Base-by-base conservation (phyloP, 768 basidiomycete genomes). In the Termitomyces sp. region DNA sequence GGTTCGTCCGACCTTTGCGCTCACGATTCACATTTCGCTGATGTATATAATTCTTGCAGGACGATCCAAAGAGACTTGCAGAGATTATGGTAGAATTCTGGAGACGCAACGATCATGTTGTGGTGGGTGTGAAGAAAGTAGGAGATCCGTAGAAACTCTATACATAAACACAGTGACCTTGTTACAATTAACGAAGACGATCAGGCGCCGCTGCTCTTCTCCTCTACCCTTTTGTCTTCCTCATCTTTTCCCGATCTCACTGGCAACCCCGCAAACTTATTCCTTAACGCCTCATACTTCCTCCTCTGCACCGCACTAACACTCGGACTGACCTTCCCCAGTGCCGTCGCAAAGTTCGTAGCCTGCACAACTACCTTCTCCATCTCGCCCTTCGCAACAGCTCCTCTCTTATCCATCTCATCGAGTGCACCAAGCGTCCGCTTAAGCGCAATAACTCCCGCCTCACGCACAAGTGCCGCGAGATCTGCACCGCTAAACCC, bases 401-500 rank as follows among this genome's bases (percentile, higher is more conserved):
- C 60, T 12, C 56, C 67, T 11, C 60, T 66, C 12, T 68, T 73
- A 2, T 84, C 84, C 73, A 89, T 79, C 55, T 76, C 72, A 58
- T 88, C 87, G 56, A 92, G 76, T 23, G 82, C 79, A 4, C 90
- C 91, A 21, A 91, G 70, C 2, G 82, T 81, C 1, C 85, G 77
- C 58, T 82, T 81, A 56, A 98, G 73, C 0, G 95, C 92, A n/a
- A 80, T 73, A 1, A 96, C 93, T 3, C 92, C 94, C 0, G 95
- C 92, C 70, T 97, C 95, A 40, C 95, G 76, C 11, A 95, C 90
- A 27, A 96, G 73, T 2, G 92, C 84, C 1, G 94, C 92, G 5
- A 97, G 75, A 73, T 98, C 95, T 0, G 95, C 95, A 8, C 95
- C 95, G 63, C 90, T 94, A 69, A 92, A 95, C 12, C 93, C 95